Base-by-base conservation (phyloP, 306 rosid genomes). In the Pterocarpus santalinus region DNA sequence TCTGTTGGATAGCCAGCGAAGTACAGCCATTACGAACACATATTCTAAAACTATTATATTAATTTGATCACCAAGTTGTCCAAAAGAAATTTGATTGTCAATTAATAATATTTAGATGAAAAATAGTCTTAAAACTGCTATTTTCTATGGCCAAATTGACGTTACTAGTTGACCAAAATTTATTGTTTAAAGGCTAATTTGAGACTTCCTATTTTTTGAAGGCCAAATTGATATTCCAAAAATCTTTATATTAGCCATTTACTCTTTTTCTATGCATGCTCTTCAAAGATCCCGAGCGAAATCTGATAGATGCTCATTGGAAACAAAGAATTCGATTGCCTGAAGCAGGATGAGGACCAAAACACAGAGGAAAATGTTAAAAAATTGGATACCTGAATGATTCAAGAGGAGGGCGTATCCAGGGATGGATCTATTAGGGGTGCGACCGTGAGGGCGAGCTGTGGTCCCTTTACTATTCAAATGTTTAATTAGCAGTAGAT, bases 361-460 rank as follows among this genome's bases (percentile, higher is more conserved):
- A 73, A 53, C 36, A 66, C 36, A 66, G 76, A 73, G 75, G 92
- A 88, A 88, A 88, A 85, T 85, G 79, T 82, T 81, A 75, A 78
- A 4, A 85, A 83, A 77, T 4, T 74, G 46, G 77, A 44, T 69
- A 63, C 32, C 16, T 60, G 46, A 53, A 66, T 80, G 68, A 68
- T 72, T 69, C 62, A 39, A 52, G 33, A 57, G 28, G 10, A 75
- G 55, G 82, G 43, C 14, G 49, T 47, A 76, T 53, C 55, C 34
- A 9, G 70, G 79, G 70, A 61, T 30, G 55, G 8, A 39, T 39
- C 53, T 56, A 73, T 11, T 56, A 35, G 79, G 52, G 51, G 9
- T 8, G 44, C 4, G 28, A 22, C 28, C 28, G 28, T 22, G 7
- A 39, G 16, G 36, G 38, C 0, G 33, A 38, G 34, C 33, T 16